A percentile compares a stretch with the other conserved stretches of the same genome.
These are phyloP conservation scores for Candida fluviatilis DNA, from an alignment of 805 yeast genomes.

Conservation along the genomic window DNA sequence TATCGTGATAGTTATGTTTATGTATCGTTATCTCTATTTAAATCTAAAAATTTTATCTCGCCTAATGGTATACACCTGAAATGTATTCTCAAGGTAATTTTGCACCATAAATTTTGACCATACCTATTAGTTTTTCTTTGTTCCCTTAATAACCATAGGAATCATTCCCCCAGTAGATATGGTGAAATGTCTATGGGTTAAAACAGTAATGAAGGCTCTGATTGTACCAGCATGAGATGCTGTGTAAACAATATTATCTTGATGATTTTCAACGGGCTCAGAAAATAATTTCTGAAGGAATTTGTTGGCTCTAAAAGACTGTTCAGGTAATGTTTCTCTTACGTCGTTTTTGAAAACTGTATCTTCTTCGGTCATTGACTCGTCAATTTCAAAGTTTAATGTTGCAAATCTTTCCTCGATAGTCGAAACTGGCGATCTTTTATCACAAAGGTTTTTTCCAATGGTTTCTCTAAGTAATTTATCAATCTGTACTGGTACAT, in stretches of 20 bases:
- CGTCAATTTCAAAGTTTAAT: conserved; percentile 37
- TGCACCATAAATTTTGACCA: neutral
- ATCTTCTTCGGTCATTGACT: conserved; percentile 48
- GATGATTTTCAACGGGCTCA: conserved; percentile 10
- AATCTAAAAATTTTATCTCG: too few species aligned
- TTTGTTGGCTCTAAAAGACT: conserved; percentile 43
- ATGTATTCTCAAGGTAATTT: too few species aligned
- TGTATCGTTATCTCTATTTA: too few species aligned
- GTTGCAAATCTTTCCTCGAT: conserved; percentile 36
- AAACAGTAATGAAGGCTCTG: conserved; percentile 40
- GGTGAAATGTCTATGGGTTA: conserved; percentile 52
- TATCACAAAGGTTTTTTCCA: conserved; percentile 59
- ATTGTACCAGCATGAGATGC: conserved; percentile 54
- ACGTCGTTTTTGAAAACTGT: conserved; percentile 38
- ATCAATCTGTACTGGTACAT: conserved; percentile 28
- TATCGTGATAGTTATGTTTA: too few species aligned
- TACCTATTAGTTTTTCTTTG: conserved; percentile 10
- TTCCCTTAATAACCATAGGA: conserved; percentile 50
- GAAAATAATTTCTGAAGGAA: conserved; percentile 35
- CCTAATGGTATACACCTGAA: too few species aligned
- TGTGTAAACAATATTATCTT: conserved; percentile 29
- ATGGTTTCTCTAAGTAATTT: conserved; percentile 56
- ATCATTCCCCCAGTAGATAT: conserved; percentile 67
- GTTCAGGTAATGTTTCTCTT: conserved; percentile 45
- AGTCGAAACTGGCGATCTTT: conserved; percentile 39